These are phyloP conservation scores for Boletus coccyginus DNA, from an alignment of 768 basidiomycete genomes.

Conservation along the genomic window DNA sequence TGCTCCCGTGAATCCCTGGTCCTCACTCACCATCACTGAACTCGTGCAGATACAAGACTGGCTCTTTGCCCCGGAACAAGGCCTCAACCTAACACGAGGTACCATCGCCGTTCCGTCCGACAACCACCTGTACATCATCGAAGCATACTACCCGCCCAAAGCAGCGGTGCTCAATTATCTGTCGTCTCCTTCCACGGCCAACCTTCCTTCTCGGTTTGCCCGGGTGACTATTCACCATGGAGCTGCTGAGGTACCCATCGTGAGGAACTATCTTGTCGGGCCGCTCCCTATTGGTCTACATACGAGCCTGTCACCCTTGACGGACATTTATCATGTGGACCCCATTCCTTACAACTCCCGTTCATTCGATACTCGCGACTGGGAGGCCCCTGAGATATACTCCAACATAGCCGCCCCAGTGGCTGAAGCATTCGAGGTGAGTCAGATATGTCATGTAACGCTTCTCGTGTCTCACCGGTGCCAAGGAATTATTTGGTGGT, in stretches of 20 bases:
- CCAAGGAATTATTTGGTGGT: conserved; percentile 49
- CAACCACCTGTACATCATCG: conserved; percentile 51
- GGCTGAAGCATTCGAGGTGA: conserved; percentile 41
- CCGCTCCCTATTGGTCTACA: conserved; percentile 46
- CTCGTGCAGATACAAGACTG: conserved; percentile 43
- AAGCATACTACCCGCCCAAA: conserved; percentile 49
- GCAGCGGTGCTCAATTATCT: conserved; percentile 45
- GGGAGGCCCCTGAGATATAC: conserved; percentile 28
- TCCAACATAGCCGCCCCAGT: conserved; percentile 35
- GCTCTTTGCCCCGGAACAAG: conserved; percentile 40
- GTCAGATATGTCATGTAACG: not conserved
- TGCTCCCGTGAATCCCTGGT: conserved; percentile 49
- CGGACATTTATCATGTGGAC: conserved; percentile 50
- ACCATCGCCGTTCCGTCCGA: conserved; percentile 37
- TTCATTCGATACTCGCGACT: conserved; percentile 31
- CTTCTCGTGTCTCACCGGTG: not conserved
- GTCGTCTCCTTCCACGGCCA: conserved; percentile 26
- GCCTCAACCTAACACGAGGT: conserved; percentile 47
- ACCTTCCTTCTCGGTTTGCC: conserved; percentile 40
- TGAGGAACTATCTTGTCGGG: conserved; percentile 56
- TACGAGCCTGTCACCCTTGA: conserved; percentile 42
- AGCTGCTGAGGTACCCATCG: conserved; percentile 36
- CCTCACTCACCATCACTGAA: conserved; percentile 45
- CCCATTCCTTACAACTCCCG: conserved; percentile 56
- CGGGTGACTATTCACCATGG: conserved; percentile 54